Conservation (phyloP, 768 basidiomycete genomes). For the Suillus weaverae region DNA sequence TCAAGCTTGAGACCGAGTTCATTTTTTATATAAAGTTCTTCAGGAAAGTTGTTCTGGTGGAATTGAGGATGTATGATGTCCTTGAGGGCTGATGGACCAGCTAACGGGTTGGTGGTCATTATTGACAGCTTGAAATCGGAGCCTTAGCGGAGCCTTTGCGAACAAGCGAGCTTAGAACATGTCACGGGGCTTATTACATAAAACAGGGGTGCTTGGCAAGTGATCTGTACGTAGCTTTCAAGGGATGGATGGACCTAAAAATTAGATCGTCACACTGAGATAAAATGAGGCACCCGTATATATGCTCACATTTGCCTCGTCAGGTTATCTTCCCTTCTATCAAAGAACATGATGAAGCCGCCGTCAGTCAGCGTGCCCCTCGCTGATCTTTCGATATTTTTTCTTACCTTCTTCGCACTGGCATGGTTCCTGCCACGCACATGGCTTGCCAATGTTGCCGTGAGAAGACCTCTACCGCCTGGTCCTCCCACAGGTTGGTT, state of each 20-base stretch:
- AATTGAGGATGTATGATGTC: slow-evolving; percentile 88
- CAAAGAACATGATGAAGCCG: slow-evolving; percentile 6
- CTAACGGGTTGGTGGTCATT: slow-evolving; percentile 49
- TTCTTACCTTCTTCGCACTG: slow-evolving; percentile 12
- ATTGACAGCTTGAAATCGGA: slow-evolving; percentile 19
- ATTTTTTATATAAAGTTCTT: slow-evolving; percentile 78
- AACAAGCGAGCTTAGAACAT: background rate
- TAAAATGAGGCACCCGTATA: background rate
- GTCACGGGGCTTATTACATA: slow-evolving; percentile 16
- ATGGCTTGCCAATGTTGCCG: background rate
- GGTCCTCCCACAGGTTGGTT: slow-evolving; percentile 43
- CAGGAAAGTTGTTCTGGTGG: slow-evolving; percentile 87
- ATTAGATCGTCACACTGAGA: background rate
- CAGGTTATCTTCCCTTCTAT: background rate
- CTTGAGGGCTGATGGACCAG: slow-evolving; percentile 55
- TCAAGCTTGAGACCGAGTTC: slow-evolving; percentile 87
- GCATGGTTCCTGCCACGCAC: slow-evolving; percentile 16
- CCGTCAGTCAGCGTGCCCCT: background rate
- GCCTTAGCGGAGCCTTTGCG: background rate
- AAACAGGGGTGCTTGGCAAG: slow-evolving; percentile 2
- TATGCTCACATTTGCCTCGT: background rate
- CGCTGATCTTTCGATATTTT: slow-evolving; percentile 1
- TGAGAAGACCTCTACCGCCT: slow-evolving; percentile 33
- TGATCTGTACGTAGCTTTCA: slow-evolving; percentile 7
- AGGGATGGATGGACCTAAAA: background rate